A percentile compares a stretch with the other conserved stretches of the same genome.
Conservation (phyloP, 768 basidiomycete genomes). For the Agrocybe praecox region DNA sequence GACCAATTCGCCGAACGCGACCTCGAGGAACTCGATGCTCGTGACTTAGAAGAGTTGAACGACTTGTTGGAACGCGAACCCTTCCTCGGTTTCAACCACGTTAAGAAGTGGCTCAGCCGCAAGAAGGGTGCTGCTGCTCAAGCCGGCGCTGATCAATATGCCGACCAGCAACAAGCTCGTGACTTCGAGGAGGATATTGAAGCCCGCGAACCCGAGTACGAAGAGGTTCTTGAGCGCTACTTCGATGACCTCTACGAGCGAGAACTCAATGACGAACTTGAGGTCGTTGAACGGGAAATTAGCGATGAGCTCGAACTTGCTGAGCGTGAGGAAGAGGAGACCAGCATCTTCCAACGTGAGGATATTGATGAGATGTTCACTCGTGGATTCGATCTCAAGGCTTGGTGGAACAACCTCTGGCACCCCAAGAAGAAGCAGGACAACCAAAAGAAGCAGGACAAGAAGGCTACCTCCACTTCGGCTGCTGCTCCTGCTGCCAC, state of each 20-base stretch:
- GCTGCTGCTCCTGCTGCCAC: not conserved
- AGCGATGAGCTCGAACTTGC: slow-evolving; percentile 10
- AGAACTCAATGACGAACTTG: slow-evolving; percentile 7
- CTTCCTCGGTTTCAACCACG: not conserved
- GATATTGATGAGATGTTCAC: not conserved
- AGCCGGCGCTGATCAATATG: not conserved
- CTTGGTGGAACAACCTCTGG: not conserved
- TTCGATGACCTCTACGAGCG: slow-evolving; percentile 12
- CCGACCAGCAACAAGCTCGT: not conserved
- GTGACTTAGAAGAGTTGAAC: slow-evolving; percentile 1
- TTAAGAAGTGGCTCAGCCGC: not conserved
- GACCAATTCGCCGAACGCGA: not conserved
- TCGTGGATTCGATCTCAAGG: not conserved
- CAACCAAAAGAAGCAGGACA: not conserved
- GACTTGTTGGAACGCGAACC: slow-evolving; percentile 2
- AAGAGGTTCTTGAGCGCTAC: slow-evolving; percentile 13
- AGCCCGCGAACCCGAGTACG: not conserved
- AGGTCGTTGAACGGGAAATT: slow-evolving; percentile 5
- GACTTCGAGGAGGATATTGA: not conserved
- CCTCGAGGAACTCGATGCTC: not conserved
- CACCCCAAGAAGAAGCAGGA: not conserved
- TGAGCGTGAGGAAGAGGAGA: slow-evolving; percentile 3
- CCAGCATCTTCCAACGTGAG: not conserved
- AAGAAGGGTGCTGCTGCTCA: not conserved
- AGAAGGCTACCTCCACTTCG: not conserved